These are phyloP conservation scores for Agarophyton chilense DNA, from an alignment of 23 red algal species.

Conservation along the genomic window DNA sequence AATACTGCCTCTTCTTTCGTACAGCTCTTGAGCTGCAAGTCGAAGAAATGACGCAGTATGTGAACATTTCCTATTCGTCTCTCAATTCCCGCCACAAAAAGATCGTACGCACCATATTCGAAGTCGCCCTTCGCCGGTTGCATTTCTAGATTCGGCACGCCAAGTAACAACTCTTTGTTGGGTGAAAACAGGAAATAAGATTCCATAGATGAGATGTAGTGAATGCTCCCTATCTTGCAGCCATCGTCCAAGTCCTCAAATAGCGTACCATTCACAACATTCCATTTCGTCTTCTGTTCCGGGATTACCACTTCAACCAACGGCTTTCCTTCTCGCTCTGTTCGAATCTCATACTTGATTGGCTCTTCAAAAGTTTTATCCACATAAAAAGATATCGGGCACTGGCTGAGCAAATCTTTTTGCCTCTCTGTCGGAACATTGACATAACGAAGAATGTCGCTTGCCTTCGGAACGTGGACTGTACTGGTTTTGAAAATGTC, in stretches of 20 bases:
- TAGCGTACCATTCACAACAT: slow-evolving; percentile 9
- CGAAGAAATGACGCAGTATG: slow-evolving; percentile 34
- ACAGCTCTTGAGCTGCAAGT: slow-evolving; percentile 34
- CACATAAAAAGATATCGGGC: not conserved
- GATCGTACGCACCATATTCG: slow-evolving; percentile 31
- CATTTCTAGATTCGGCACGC: slow-evolving; percentile 27
- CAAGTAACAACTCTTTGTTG: slow-evolving; percentile 2
- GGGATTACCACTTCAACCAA: slow-evolving; percentile 22
- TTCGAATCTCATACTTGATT: slow-evolving; percentile 13
- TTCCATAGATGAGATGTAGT: slow-evolving; percentile 41
- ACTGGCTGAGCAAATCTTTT: slow-evolving; percentile 22
- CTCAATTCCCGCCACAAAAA: not conserved
- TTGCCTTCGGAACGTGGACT: slow-evolving; percentile 19
- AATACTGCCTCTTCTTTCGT: slow-evolving; percentile 44
- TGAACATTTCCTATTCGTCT: slow-evolving; percentile 9
- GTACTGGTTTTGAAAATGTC: slow-evolving; percentile 47
- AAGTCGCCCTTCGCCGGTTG: slow-evolving; percentile 23
- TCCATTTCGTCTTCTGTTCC: not conserved
- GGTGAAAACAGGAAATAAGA: slow-evolving; percentile 15
- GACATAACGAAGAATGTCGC: slow-evolving; percentile 4
- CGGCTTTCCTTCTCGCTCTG: slow-evolving; percentile 19
- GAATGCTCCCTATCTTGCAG: slow-evolving; percentile 10
- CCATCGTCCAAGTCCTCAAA: slow-evolving; percentile 3
- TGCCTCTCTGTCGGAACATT: not conserved
- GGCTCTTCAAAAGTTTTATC: slow-evolving; percentile 43